A percentile compares a stretch with the other conserved stretches of the same genome.
Conservation (phyloP, 2,329 filamentous ascomycete genomes). For the Fusarium tanahbumbuense region DNA sequence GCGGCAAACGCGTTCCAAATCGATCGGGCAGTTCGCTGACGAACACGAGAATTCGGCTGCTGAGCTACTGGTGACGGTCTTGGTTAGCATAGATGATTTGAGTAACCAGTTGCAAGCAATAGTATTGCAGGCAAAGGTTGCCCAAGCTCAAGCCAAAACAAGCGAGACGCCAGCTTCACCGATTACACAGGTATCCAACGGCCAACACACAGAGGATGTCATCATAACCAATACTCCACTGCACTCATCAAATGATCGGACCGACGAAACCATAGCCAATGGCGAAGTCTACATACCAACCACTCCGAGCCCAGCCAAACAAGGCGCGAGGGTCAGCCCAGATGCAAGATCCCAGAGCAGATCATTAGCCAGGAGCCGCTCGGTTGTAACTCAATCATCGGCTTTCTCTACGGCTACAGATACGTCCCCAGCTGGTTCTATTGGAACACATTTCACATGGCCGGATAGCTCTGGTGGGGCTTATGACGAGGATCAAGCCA, state of each 20-base stretch:
- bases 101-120: background rate
- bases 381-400: background rate
- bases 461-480: background rate
- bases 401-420: background rate
- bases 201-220: background rate
- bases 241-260: background rate
- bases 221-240: background rate
- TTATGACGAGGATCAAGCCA: background rate
- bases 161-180: background rate
- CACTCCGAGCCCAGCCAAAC: background rate
- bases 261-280: background rate
- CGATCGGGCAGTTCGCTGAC: background rate
- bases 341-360: background rate
- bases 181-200: background rate
- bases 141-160: background rate
- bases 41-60: too few species aligned
- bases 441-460: constrained; percentile 3
- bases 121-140: background rate
- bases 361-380: background rate
- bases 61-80: background rate
- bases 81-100: background rate
- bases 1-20: background rate
- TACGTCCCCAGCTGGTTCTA: constrained; percentile 2
- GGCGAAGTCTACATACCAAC: background rate
- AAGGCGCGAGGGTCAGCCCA: background rate